phyloP scores from a whole-genome alignment of 2,329 filamentous ascomycete species.

The Ustulina deusta region DNA sequence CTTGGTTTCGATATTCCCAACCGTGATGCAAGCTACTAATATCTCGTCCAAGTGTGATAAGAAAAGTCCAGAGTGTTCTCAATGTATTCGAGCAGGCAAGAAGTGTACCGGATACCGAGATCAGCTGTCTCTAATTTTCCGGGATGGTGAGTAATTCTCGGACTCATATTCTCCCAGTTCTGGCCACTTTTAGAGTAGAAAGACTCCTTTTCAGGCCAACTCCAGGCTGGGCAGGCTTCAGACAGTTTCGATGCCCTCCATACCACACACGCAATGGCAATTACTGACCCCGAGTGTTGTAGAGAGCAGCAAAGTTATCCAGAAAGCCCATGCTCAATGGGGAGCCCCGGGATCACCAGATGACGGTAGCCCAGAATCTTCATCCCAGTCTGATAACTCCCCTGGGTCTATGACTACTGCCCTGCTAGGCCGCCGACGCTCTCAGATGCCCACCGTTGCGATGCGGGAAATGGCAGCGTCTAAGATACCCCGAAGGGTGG shows the following conservation, averaged over 20 bases:
- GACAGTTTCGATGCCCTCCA: neutral
- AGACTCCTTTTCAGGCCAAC: neutral
- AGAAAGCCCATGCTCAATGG: conserved; percentile 68
- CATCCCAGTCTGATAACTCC: conserved; percentile 35
- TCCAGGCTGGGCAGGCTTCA: neutral
- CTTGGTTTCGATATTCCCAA: neutral
- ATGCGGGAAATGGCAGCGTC: conserved; percentile 36
- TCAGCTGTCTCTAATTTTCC: conserved; percentile 73
- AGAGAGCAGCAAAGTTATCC: conserved; percentile 70
- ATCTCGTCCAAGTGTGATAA: conserved; percentile 67
- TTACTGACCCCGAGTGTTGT: neutral
- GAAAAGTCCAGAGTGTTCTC: conserved; percentile 69
- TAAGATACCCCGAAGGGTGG: conserved; percentile 52
- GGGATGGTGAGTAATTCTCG: conserved; percentile 58
- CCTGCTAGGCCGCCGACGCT: conserved; percentile 32
- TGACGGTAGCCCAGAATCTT: conserved; percentile 43
- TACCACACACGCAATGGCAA: neutral
- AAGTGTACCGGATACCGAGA: conserved; percentile 74
- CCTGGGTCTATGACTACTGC: conserved; percentile 25
- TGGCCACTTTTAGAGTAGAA: neutral
- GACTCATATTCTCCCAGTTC: too few relatives aligned
- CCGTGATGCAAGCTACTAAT: conserved; percentile 27
- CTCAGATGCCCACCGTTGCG: conserved; percentile 10
- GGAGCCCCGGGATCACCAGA: conserved; percentile 52
- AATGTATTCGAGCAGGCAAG: conserved; percentile 70